Evolutionary conservation across 2,329 filamentous ascomycete species (phyloP).

Genomic region (Colletotrichum sp.): DNA sequence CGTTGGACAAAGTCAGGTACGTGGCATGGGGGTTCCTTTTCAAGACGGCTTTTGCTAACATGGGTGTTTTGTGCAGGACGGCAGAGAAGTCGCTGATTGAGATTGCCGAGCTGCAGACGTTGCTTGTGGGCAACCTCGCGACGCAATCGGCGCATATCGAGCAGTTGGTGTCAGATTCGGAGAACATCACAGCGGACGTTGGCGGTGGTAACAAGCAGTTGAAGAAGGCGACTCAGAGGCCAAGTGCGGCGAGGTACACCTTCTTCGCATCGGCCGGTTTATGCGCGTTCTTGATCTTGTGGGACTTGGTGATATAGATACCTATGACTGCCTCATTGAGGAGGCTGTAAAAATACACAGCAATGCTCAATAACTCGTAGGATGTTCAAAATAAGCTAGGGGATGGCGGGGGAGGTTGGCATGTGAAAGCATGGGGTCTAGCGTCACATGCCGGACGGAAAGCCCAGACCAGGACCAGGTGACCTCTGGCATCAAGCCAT

Average conservation of each 20-base stretch:
- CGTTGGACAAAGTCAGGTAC: slow-evolving; percentile 92
- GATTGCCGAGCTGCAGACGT: slow-evolving; percentile 89
- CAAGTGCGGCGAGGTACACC: slow-evolving; percentile 76
- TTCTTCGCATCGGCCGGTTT: slow-evolving; percentile 82
- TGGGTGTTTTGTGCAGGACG: slow-evolving; percentile 57
- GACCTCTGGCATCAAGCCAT: not conserved
- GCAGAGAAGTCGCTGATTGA: slow-evolving; percentile 91
- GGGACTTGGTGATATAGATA: slow-evolving; percentile 71
- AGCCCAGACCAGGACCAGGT: not conserved
- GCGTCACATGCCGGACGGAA: slow-evolving; percentile 7
- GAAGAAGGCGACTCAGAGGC: slow-evolving; percentile 77
- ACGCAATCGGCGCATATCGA: slow-evolving; percentile 90
- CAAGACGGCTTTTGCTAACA: not conserved
- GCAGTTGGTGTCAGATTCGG: slow-evolving; percentile 84
- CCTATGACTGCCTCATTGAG: not conserved
- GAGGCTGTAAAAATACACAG: not conserved
- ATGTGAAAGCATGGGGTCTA: slow-evolving; percentile 4
- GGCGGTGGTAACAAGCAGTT: slow-evolving; percentile 90
- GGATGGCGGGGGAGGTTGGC: not conserved
- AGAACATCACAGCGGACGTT: slow-evolving; percentile 83
- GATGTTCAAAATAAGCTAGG: not conserved
- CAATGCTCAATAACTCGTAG: not conserved
- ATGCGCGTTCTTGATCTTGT: slow-evolving; percentile 76
- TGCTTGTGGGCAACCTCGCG: slow-evolving; percentile 84
- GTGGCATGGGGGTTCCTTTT: slow-evolving; percentile 36